phyloP scores from a whole-genome alignment of 2,329 filamentous ascomycete species.

The Aspergillus proliferans region DNA sequence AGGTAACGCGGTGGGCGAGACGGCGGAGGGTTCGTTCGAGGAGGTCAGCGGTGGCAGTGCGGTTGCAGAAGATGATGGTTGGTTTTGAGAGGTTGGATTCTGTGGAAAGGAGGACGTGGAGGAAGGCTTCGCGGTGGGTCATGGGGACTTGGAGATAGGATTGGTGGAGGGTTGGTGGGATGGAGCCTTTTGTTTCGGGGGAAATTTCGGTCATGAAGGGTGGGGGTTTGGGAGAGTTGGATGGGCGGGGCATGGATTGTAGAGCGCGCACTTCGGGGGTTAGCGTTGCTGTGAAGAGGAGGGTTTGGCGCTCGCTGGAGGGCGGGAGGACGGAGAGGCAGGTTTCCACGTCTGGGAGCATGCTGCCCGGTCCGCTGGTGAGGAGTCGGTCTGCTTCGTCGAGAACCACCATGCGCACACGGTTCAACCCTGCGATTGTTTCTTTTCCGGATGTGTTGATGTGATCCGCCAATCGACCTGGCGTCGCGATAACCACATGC shows the following conservation, averaged over 20 bases:
- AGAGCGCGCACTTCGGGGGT: conserved; percentile 85
- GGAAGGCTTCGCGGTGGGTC: conserved; percentile 89
- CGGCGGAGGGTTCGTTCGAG: conserved; percentile 82
- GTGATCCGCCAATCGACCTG: conserved; percentile 87
- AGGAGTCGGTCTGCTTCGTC: conserved; percentile 93
- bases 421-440: conserved; percentile 72
- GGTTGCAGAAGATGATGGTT: conserved; percentile 90
- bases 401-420: conserved; percentile 79
- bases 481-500: conserved; percentile 90
- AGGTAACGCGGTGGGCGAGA: conserved; percentile 82
- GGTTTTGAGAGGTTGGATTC: conserved; percentile 68
- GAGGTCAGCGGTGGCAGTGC: conserved; percentile 79
- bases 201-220: conserved; percentile 88
- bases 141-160: conserved; percentile 82
- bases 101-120: conserved; percentile 82
- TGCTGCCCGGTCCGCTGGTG: conserved; percentile 67
- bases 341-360: conserved; percentile 90
- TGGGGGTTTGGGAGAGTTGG: conserved; percentile 57
- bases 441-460: conserved; percentile 87
- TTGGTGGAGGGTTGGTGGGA: conserved; percentile 75
- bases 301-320: conserved; percentile 73
- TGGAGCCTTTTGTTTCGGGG: conserved; percentile 59
- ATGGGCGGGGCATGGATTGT: conserved; percentile 66
- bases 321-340: conserved; percentile 78
- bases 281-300: conserved; percentile 92